These are phyloP conservation scores for Forsythia suspensa DNA, from an alignment of 257 asterid genomes.

Conservation along the genomic window DNA sequence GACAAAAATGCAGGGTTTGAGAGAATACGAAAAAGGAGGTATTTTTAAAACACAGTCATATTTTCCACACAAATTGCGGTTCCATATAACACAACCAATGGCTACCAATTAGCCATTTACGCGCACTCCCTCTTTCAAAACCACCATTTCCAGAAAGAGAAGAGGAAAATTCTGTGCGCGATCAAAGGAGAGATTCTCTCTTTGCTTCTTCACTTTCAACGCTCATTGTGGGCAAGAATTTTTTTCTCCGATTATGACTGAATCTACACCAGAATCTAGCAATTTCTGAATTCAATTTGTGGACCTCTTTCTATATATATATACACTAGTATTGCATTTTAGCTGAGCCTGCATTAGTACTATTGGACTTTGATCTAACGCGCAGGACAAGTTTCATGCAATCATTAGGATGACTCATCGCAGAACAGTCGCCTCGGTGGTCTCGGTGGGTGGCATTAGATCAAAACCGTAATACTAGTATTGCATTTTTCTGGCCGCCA, in stretches of 20 bases:
- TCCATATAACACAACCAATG: constrained; percentile 22
- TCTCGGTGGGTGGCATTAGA: no score
- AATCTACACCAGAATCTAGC: not conserved
- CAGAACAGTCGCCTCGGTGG: no score
- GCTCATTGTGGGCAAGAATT: not conserved
- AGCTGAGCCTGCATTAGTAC: no score
- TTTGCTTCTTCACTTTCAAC: not conserved
- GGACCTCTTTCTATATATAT: no score
- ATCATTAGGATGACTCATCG: no score
- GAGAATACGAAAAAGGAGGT: constrained; percentile 17
- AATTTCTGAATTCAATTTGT: not conserved
- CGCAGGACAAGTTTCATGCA: no score
- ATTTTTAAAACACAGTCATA: constrained; percentile 17
- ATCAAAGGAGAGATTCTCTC: not conserved
- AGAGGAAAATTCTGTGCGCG: not conserved
- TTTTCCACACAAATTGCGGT: constrained; percentile 26
- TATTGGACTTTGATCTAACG: no score
- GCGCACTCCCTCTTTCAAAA: constrained; percentile 6
- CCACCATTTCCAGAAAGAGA: not conserved
- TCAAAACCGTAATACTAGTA: no score
- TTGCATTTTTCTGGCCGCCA: no score
- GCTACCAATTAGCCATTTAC: constrained; percentile 28
- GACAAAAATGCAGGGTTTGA: constrained; percentile 35
- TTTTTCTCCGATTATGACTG: not conserved
- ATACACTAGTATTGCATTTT: no score